Evolutionary conservation across 371 early-diverging fungal genomes (phyloP), one percentile per base, ranked within the genome.

Genomic region (Cokeromyces recurvatus): DNA sequence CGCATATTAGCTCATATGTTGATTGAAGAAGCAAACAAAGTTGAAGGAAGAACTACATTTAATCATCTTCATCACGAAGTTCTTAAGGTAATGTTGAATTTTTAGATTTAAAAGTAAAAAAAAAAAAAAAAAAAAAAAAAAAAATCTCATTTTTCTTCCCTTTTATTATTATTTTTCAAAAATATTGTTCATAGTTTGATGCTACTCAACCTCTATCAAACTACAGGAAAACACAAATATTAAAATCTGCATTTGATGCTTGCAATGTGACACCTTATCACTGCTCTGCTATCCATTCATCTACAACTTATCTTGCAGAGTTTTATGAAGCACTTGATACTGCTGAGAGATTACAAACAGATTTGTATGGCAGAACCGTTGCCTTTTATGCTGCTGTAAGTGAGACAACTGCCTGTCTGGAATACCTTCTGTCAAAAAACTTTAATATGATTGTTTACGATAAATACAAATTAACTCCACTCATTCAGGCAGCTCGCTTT

Each of bases 321-420:
- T 47, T 84, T 5, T 73, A 46, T 43, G 67, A 62, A 23, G 46
- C 51, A 4, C 48, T 81, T 17, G 59, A 74, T 37, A 49, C 69
- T n/a, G 51, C 59, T 12, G 76, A 74, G 40, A 52, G 61, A 4
- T 34, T 61, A 0, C 62, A 66, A 12, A 52, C 59, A 0, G 84
- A 84, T 47, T 55, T 57, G 0, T 47, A 51, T 27, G 75, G 77
- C 0, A 62, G 84, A 37, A 74, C 64, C 3, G 63, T 77, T 16
- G 66, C 75, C 7, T 80, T 81, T 50, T 84, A 70, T 65, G 80
- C 84, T n/a, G 80, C 79, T 23, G 75, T 63, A 2, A 77, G 76
- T 40, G 60, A 66, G 10, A 74, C 75, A 4, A 53, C 74, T 15
- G 79, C 45, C 14, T 73, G 74, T 21, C 43, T 84, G 25, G 59